phyloP scores from a whole-genome alignment of 2,329 filamentous ascomycete genomes.

The Bertia moriformis region DNA sequence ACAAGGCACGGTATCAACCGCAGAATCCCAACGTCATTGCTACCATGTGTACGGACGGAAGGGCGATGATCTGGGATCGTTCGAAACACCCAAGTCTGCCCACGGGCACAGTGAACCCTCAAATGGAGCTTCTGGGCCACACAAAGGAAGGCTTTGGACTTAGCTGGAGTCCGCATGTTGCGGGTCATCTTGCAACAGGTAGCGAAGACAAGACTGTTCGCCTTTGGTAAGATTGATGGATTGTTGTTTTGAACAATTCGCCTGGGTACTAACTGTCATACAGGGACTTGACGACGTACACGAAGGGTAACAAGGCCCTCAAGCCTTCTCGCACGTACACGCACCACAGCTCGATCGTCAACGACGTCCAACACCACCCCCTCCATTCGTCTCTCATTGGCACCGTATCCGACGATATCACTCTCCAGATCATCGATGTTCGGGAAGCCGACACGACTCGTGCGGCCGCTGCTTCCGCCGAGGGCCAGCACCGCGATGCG shows the following conservation, averaged over 20 bases:
- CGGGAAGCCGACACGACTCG: slow-evolving; percentile 51
- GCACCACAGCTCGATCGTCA: slow-evolving; percentile 81
- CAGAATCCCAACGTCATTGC: slow-evolving; percentile 96
- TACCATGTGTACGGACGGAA: slow-evolving; percentile 75
- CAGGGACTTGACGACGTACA: slow-evolving; percentile 69
- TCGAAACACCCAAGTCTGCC: slow-evolving; percentile 80
- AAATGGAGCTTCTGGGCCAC: slow-evolving; percentile 77
- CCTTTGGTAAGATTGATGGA: slow-evolving; percentile 53
- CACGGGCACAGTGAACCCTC: slow-evolving; percentile 59
- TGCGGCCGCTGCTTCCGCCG: slow-evolving; percentile 54
- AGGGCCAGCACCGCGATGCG: slow-evolving; percentile 71
- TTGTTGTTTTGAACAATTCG: neutral
- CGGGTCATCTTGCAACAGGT: slow-evolving; percentile 73
- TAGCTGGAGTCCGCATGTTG: slow-evolving; percentile 75
- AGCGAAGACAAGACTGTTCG: slow-evolving; percentile 85
- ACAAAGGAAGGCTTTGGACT: slow-evolving; percentile 80
- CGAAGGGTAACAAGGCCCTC: slow-evolving; percentile 54
- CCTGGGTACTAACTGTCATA: slow-evolving; percentile 6
- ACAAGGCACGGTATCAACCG: slow-evolving; percentile 94
- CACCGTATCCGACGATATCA: slow-evolving; percentile 87
- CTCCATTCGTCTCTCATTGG: slow-evolving; percentile 74
- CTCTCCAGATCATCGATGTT: slow-evolving; percentile 81
- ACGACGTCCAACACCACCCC: slow-evolving; percentile 92
- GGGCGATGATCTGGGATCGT: slow-evolving; percentile 84
- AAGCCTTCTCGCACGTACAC: slow-evolving; percentile 64